These are phyloP conservation scores for Nemania serpens DNA, from an alignment of 2,329 filamentous ascomycete genomes.

Conservation along the genomic window DNA sequence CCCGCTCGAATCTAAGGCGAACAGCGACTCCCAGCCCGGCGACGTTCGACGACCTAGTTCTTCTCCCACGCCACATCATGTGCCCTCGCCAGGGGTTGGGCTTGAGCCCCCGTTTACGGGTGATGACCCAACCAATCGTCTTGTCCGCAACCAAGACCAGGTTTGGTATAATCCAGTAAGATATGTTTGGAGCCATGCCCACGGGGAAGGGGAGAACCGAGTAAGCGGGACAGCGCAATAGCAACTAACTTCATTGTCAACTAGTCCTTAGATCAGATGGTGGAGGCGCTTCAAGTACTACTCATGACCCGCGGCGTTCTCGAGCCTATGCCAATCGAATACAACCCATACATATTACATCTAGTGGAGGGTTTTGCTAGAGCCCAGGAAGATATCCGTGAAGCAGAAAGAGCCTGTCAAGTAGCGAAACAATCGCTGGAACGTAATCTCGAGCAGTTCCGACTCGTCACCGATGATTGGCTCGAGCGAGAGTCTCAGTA, in stretches of 20 bases:
- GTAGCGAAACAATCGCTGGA: constrained; percentile 40
- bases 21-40: constrained; percentile 10
- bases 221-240: not conserved
- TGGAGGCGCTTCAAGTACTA: constrained; percentile 48
- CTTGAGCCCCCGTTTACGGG: constrained; percentile 16
- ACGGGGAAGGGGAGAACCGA: not conserved
- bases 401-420: constrained; percentile 33
- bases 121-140: constrained; percentile 4
- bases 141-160: constrained; percentile 37
- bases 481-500: constrained; percentile 45
- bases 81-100: constrained; percentile 20
- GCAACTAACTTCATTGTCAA: not conserved
- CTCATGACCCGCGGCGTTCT: constrained; percentile 47
- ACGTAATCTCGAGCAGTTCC: constrained; percentile 44
- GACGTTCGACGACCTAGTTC: constrained; percentile 23
- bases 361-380: constrained; percentile 47
- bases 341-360: constrained; percentile 49
- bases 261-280: constrained; percentile 48
- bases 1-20: constrained; percentile 16
- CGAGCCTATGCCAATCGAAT: constrained; percentile 46
- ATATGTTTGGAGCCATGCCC: not conserved
- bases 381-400: constrained; percentile 39
- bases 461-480: constrained; percentile 46
- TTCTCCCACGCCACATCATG: constrained; percentile 33
- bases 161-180: constrained; percentile 45